Evolutionary conservation across 768 basidiomycete genomes (phyloP), one percentile per base, ranked within the genome.

Genomic region (Lanmaoa pseudosensibilis): DNA sequence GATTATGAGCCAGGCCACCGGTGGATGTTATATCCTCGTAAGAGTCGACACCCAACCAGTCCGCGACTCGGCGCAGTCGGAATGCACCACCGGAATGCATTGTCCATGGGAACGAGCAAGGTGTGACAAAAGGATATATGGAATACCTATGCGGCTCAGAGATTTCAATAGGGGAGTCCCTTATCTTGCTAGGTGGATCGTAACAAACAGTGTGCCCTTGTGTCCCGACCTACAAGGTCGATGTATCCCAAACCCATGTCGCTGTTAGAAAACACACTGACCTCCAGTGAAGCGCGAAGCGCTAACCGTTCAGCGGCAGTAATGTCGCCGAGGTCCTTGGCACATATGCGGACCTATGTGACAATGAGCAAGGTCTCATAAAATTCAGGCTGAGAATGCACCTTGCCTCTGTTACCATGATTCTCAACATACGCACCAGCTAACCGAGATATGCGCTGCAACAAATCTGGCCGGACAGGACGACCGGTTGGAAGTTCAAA

Each of bases 401-500:
- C 86, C 71, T 77, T 75, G 56, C 80, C 79, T 51, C 74, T 71
- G 40, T 68, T 62, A 23, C 77, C 78, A 27, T 76, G 63, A 55
- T 77, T 78, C 65, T 88, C 85, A 5, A 84, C 69, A 59, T 85
- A 84, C 5, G 85, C 88, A 43, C 83, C 83, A 8, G 87, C 78
- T 19, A 82, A 54, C 50, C 86, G 83, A n/a, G 90, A 92, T 56
- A 92, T 82, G 27, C 77, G 78, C 57, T 84, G 82, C 21, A 86
- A 62, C n/a, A 83, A 58, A 52, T 81, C 80, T 11, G 72, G 62
- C 1, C 69, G 72, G 39, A 89, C 63, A n/a, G 73, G 69, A 43
- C 63, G 65, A 27, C 72, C 67, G 5, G 77, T 71, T 11, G 85
- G 85, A 15, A 87, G 70, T 52, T 74, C 70, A 39, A 73, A 65